Conservation (phyloP, 257 asterid species). For the Salvia rosmarinus region DNA sequence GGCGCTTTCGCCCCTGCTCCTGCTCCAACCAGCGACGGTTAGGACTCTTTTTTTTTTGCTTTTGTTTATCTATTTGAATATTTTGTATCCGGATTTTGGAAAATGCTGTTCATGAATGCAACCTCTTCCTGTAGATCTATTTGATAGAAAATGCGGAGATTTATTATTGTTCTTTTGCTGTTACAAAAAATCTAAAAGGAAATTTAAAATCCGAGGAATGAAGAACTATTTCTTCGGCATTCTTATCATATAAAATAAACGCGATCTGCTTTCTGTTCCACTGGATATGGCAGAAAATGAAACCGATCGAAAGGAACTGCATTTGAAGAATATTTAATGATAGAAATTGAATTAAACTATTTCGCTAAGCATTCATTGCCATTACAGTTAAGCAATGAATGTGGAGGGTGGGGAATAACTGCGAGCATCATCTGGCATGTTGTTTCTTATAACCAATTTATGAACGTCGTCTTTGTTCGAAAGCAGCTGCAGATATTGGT, state of each 20-base stretch:
- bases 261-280: conserved; percentile 6
- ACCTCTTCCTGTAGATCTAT: not conserved
- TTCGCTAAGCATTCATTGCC: not conserved
- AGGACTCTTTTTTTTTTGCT: not conserved
- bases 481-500: not conserved
- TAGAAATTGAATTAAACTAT: not conserved
- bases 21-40: conserved; percentile 74
- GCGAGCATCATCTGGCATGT: not conserved
- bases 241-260: not conserved
- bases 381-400: not conserved
- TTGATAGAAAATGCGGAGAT: not conserved
- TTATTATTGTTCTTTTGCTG: too few relatives aligned
- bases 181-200: not conserved
- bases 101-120: not conserved
- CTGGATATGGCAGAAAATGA: not conserved
- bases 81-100: not conserved
- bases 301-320: not conserved
- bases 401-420: not conserved
- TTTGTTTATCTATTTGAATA: too few relatives aligned
- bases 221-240: not conserved
- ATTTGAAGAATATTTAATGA: not conserved
- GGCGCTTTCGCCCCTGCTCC: conserved; percentile 64
- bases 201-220: not conserved
- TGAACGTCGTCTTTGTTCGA: not conserved
- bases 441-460: not conserved